Base-by-base conservation (phyloP, 345 rosid genomes). In the Populus euphratica region DNA sequence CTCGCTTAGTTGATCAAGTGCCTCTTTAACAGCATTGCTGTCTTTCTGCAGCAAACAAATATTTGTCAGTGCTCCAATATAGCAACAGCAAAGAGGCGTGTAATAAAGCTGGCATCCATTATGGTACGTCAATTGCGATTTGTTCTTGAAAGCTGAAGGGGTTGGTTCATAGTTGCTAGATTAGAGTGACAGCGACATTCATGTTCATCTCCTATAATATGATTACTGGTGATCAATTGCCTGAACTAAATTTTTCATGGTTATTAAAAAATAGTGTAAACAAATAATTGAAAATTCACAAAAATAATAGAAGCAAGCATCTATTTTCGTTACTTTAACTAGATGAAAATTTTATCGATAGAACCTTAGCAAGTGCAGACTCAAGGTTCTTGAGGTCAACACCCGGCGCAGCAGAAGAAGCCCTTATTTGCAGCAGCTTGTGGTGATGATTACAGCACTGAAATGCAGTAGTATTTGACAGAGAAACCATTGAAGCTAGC, bases 1-100 rank as follows among this genome's bases (percentile, higher is more conserved):
- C 85, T 91, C 89, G 10, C 84, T 86, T 73, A 95, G 87, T 74
- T 82, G 81, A 86, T 92, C 86, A 8, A 95, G 92, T 18, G 92
- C 96, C 74, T 89, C 97, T 75, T 91, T 95, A 33, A 93, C 98
- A 2, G 93, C 92, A 81, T 78, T 76, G 73, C 94, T 93, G 76
- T 95, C 98, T 82, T 93, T 92, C 99, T 95, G 91, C 82, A 12
- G 18, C 76, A 66, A 64, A 66, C 7, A 75, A 8, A 44, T 10
- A 74, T 8, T 2, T 56, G 8, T 25, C 8, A 31, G 13, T 25
- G 25, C 21, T n/a, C 21, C 16, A 73, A 35, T 8, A 21, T 9
- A 33, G 2, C 21, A 35, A 13, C 23, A 8, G 5, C 31, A 25
- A 29, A 43, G 47, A 43, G 47, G 47, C 47, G 47, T 43, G 47